Base-by-base conservation (phyloP, 345 rosid species). In the Citropsis articulata region DNA sequence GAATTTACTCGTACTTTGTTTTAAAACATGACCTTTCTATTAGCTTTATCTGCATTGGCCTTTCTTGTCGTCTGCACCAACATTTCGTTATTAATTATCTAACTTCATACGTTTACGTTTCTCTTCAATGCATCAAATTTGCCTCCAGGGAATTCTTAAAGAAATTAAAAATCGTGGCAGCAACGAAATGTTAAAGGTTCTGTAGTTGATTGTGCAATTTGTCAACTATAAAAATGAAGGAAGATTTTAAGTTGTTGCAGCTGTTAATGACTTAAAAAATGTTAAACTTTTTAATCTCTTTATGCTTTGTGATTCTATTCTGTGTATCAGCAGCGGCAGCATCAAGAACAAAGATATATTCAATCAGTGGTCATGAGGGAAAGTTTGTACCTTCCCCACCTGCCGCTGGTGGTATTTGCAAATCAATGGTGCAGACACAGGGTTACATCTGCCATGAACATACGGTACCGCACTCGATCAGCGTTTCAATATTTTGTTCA, bases 401-500 rank as follows among this genome's bases (percentile, higher is more conserved):
- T 45, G 50, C 18, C 13, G 18, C 50, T 12, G 74, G 57, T 66
- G 79, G 85, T 27, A 42, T 86, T 22, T 86, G 88, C 78, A 62
- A 71, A 4, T 70, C 69, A 61, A 40, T 82, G 82, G 81, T 82
- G 35, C 78, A 73, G 53, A 42, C 85, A 64, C 70, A 45, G 61
- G 85, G 85, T 75, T 86, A 86, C 57, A 19, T 86, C 84, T 66
- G 84, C 50, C 81, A 84, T 69, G 89, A 86, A n/a, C 83, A 84
- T 74, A 76, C 25, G 9, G 84, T 86, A 67, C 64, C 36, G 8
- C 28, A 65, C n/a, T 31, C 40, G 9, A 30, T 36, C 48, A 9
- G 8, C 24, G n/a, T 27, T 7, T 22, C 9, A 55, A 18, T 42
- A 7, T 57, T 24, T 48, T 53, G 14, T 75, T 24, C 9, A 0